Conservation (phyloP, 2,329 filamentous ascomycete species). For the Leptographium procerum region DNA sequence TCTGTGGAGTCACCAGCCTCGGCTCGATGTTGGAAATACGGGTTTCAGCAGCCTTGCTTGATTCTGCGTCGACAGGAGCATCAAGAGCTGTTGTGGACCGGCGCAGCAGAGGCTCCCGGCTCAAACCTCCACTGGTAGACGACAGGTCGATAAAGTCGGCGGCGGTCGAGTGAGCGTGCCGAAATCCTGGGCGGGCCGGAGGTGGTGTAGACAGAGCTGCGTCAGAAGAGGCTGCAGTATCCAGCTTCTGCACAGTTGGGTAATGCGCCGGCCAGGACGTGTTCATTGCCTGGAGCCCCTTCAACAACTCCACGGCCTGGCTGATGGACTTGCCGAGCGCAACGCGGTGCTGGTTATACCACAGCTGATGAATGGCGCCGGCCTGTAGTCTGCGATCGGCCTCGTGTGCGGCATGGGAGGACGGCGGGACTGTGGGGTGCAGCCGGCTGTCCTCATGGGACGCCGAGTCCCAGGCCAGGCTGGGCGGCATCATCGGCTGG, state of each 20-base stretch:
- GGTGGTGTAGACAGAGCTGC: conserved; percentile 31
- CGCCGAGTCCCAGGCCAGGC: conserved; percentile 31
- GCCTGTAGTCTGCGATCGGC: conserved; percentile 59
- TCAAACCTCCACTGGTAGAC: background rate
- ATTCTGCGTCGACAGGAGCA: conserved; percentile 51
- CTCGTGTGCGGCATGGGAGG: conserved; percentile 30
- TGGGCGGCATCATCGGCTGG: conserved; percentile 16
- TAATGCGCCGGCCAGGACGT: conserved; percentile 89
- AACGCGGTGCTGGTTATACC: conserved; percentile 86
- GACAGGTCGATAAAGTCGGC: conserved; percentile 26
- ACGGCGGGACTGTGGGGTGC: conserved; percentile 23
- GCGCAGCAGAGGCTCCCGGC: conserved; percentile 24
- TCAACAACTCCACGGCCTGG: conserved; percentile 72
- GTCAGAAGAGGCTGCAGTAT: conserved; percentile 26
- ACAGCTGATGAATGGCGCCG: conserved; percentile 81
- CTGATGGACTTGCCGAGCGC: conserved; percentile 81
- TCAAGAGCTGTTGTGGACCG: conserved; percentile 63
- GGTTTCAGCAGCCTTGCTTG: conserved; percentile 57
- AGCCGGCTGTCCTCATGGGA: conserved; percentile 34
- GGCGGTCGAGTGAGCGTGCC: conserved; percentile 51
- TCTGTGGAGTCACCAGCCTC: conserved; percentile 78
- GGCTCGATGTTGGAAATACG: conserved; percentile 51
- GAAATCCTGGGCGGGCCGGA: conserved; percentile 45
- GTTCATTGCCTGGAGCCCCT: conserved; percentile 78
- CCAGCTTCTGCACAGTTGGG: conserved; percentile 59